Percentiles rank a stretch among this genome's conserved stretches.
phyloP scores from a whole-genome alignment of 2,329 filamentous ascomycete species.

The Sporothrix protearum region DNA sequence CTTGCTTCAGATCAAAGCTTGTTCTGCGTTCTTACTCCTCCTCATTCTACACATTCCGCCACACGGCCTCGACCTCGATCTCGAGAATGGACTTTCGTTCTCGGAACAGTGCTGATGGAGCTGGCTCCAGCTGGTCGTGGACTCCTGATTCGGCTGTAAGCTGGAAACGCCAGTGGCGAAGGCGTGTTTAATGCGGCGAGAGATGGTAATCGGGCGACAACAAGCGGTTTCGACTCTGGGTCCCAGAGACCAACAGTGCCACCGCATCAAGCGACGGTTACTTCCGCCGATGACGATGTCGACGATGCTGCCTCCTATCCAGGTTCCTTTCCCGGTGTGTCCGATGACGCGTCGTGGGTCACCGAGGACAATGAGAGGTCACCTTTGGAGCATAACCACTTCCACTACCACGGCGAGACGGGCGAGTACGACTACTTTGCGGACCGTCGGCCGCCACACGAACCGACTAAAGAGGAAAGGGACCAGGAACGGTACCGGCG shows the following conservation, averaged over 20 bases:
- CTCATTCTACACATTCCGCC: not conserved
- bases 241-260: not conserved
- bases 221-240: slow-evolving; percentile 9
- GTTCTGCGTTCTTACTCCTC: not conserved
- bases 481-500: slow-evolving; percentile 23
- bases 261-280: slow-evolving; percentile 7
- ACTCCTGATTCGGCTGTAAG: not conserved
- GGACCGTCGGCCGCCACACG: not conserved
- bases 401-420: not conserved
- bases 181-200: not conserved
- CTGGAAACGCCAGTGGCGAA: slow-evolving; percentile 15
- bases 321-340: not conserved
- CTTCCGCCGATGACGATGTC: not conserved
- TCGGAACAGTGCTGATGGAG: not conserved
- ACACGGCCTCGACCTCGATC: not conserved
- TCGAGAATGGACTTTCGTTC: slow-evolving; percentile 25
- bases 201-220: slow-evolving; percentile 15
- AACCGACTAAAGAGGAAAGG: slow-evolving; percentile 5
- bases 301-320: not conserved
- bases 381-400: slow-evolving; percentile 1
- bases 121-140: slow-evolving; percentile 22
- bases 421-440: not conserved
- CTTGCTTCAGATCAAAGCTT: not conserved
- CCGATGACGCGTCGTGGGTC: slow-evolving; percentile 12
- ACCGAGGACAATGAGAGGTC: slow-evolving; percentile 10